Conservation (phyloP, 306 rosid species). For the Lathyrus tuberosus region DNA sequence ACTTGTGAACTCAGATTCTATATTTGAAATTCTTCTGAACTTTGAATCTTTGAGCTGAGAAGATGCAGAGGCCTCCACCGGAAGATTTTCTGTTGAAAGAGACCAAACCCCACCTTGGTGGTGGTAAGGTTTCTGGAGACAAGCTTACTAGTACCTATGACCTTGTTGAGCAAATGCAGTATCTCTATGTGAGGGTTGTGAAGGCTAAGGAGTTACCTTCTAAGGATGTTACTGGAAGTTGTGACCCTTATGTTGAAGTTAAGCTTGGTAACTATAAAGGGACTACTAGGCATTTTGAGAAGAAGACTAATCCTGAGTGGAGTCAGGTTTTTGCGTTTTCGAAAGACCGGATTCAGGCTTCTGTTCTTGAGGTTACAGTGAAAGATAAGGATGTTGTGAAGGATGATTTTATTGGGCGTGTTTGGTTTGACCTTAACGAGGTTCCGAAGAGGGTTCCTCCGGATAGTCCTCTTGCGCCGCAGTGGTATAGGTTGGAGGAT, state of each 20-base stretch:
- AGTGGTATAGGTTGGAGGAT: slow-evolving; percentile 93
- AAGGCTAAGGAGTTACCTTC: slow-evolving; percentile 85
- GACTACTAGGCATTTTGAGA: slow-evolving; percentile 91
- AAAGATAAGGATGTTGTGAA: slow-evolving; percentile 88
- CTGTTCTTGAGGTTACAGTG: slow-evolving; percentile 80
- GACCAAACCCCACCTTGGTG: slow-evolving; percentile 96
- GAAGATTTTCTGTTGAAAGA: slow-evolving; percentile 93
- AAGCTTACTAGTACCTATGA: slow-evolving; percentile 93
- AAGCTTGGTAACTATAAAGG: slow-evolving; percentile 95
- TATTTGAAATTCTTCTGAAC: slow-evolving; percentile 26
- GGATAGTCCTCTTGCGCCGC: slow-evolving; percentile 91
- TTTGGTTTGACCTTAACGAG: slow-evolving; percentile 79
- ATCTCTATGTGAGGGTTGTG: slow-evolving; percentile 91
- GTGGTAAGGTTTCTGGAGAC: slow-evolving; percentile 90
- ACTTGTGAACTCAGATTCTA: slow-evolving; percentile 14
- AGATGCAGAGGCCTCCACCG: slow-evolving; percentile 92
- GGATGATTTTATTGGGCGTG: slow-evolving; percentile 88
- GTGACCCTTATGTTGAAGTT: slow-evolving; percentile 91
- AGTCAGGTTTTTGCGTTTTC: slow-evolving; percentile 93
- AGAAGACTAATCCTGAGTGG: slow-evolving; percentile 93
- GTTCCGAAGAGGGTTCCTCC: slow-evolving; percentile 94
- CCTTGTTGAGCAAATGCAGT: slow-evolving; percentile 99
- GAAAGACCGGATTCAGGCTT: slow-evolving; percentile 84
- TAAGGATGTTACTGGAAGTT: slow-evolving; percentile 90
- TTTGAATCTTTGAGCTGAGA: slow-evolving; percentile 39